Percentiles rank a stretch among this genome's conserved stretches.
Evolutionary conservation across 768 basidiomycete species (phyloP).

Genomic region (Steccherinum ochraceum): DNA sequence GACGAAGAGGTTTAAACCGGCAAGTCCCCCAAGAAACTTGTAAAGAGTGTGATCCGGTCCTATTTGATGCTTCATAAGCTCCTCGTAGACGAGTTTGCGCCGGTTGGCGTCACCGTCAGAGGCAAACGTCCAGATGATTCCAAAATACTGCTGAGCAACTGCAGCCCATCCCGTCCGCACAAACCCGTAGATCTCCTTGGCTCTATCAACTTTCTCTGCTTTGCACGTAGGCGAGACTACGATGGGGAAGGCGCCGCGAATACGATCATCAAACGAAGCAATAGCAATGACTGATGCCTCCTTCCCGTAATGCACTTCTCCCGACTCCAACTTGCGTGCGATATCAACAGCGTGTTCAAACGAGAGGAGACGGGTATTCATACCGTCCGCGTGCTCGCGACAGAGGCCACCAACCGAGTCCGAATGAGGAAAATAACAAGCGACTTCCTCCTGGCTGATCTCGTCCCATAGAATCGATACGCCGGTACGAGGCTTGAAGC

Average conservation of each 20-base stretch:
- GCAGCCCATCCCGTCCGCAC: slow-evolving; percentile 9
- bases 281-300: slow-evolving; percentile 24
- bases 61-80: slow-evolving; percentile 12
- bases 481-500: slow-evolving; percentile 1
- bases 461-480: slow-evolving; percentile 22
- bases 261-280: slow-evolving; percentile 3
- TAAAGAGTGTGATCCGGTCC: slow-evolving; percentile 7
- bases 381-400: slow-evolving; percentile 14
- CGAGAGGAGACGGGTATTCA: slow-evolving; percentile 11
- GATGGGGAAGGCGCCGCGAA: slow-evolving; percentile 17
- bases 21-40: slow-evolving; percentile 8
- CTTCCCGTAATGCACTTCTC: slow-evolving; percentile 21
- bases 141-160: slow-evolving; percentile 6
- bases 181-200: background rate
- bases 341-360: slow-evolving; percentile 9
- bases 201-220: slow-evolving; percentile 10
- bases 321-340: slow-evolving; percentile 13
- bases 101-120: slow-evolving; percentile 16
- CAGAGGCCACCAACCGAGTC: slow-evolving; percentile 24
- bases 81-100: slow-evolving; percentile 9
- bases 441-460: slow-evolving; percentile 15
- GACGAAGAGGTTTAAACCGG: slow-evolving; percentile 12
- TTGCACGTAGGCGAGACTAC: slow-evolving; percentile 15
- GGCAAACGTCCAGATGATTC: slow-evolving; percentile 10
- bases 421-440: slow-evolving; percentile 18